Conservation (phyloP, 225 moss, liverwort and hornwort species). For the Physcomitrellopsis africana region DNA sequence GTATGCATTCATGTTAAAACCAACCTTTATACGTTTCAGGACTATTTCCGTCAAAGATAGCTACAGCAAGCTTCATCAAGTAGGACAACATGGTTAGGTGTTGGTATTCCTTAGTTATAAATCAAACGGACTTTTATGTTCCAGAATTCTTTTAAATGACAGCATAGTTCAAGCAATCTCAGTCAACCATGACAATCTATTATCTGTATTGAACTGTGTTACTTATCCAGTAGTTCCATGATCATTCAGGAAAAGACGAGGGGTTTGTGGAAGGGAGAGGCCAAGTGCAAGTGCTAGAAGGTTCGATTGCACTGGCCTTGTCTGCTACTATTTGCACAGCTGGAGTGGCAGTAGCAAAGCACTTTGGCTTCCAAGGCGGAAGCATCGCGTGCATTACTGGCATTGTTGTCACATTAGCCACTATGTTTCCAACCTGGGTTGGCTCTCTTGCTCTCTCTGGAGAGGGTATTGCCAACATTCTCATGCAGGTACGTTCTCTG, state of each 20-base stretch:
- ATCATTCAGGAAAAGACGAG: constrained; percentile 27
- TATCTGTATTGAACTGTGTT: background rate
- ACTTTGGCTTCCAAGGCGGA: constrained; percentile 79
- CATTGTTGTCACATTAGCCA: constrained; percentile 83
- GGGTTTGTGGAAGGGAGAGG: constrained; percentile 49
- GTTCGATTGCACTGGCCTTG: constrained; percentile 74
- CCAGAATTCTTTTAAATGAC: background rate
- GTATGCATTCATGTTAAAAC: constrained; percentile 36
- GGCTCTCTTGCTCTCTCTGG: constrained; percentile 74
- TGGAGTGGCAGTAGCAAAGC: constrained; percentile 65
- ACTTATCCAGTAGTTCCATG: constrained; percentile 7
- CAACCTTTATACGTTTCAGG: constrained; percentile 9
- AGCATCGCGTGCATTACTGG: constrained; percentile 89
- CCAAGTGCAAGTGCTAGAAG: constrained; percentile 66
- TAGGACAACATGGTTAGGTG: constrained; percentile 2
- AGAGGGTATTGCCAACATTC: constrained; percentile 80
- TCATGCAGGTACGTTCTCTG: constrained; percentile 72
- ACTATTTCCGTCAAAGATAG: constrained; percentile 4
- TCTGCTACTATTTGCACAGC: constrained; percentile 80
- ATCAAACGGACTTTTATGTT: background rate
- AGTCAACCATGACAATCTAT: constrained; percentile 2
- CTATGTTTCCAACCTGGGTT: constrained; percentile 72
- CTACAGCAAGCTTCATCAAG: constrained; percentile 8
- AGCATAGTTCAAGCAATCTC: background rate
- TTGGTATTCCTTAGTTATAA: background rate